A percentile compares a stretch with the other conserved stretches of the same genome.
These are phyloP conservation scores for Ophiostoma quercus DNA, from an alignment of 2,329 filamentous ascomycete genomes.

Conservation along the genomic window DNA sequence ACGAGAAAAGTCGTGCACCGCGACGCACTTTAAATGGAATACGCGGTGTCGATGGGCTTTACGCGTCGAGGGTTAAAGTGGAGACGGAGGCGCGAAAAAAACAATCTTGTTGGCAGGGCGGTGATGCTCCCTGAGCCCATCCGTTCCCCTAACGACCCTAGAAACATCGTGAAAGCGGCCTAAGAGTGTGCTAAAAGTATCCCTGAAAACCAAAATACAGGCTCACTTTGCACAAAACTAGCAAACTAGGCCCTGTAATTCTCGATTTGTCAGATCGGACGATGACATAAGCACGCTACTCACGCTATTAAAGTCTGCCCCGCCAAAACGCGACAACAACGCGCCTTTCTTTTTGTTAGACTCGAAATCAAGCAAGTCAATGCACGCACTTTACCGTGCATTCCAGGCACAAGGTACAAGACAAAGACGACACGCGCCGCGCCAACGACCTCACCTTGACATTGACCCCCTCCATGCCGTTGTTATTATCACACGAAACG, in stretches of 20 bases:
- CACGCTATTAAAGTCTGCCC: background rate
- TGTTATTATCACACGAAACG: background rate
- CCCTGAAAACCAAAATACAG: background rate
- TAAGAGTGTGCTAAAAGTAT: background rate
- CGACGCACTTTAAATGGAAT: constrained; percentile 28
- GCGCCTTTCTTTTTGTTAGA: constrained; percentile 14
- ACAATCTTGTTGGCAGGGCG: constrained; percentile 20
- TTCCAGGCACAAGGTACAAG: constrained; percentile 14
- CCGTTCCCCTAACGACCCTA: too few species aligned
- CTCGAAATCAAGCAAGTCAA: background rate
- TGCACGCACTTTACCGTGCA: constrained; percentile 20
- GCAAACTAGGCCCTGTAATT: background rate
- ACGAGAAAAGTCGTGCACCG: constrained; percentile 25
- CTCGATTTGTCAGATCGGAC: constrained; percentile 8
- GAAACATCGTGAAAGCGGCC: too few species aligned
- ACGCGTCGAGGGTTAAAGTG: constrained; percentile 26
- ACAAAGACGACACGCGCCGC: constrained; percentile 6
- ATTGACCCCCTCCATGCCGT: background rate
- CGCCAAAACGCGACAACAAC: constrained; percentile 22
- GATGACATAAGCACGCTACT: background rate
- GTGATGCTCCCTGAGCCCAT: background rate
- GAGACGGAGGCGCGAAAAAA: constrained; percentile 24
- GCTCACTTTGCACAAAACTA: background rate
- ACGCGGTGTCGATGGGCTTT: constrained; percentile 23
- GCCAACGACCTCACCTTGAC: background rate